Base-by-base conservation (phyloP, 1,139 yeast genomes). In the Nadsonia starkeyi-henricii region DNA sequence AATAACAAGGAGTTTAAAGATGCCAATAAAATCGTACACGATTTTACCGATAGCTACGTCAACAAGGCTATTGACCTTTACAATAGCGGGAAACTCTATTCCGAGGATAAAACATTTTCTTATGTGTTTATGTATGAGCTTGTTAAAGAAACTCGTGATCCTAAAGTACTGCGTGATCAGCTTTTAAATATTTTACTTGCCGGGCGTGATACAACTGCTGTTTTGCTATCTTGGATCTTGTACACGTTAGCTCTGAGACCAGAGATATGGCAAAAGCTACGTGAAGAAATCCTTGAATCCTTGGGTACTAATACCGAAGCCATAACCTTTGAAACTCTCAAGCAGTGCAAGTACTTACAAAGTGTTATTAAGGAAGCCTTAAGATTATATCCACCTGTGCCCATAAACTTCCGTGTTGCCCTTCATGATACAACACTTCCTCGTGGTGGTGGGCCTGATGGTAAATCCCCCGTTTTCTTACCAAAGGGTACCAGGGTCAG, bases 371-470 rank as follows among this genome's bases (percentile, higher is more conserved):
- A 73, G 54, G 81, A 77, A 62, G 66, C 66, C 2, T 67, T 77
- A 52, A 67, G 81, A 52, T 62, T 77, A 54, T 76, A 75, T 55
- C 81, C 81, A 9, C 68, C 75, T 12, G 81, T 76, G 28, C 81
- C 81, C 23, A 58, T 68, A 43, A 76, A 75, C 57, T 73, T 72
- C 60, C 67, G 81, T 53, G 65, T 68, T 42, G 71, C 78, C 20
- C 64, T 67, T 8, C 54, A 61, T 23, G 65, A 64, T 47, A 60
- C 64, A 7, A 50, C 54, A 20, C 54, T 62, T 26, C 65, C 65
- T 9, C 48, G 54, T 1, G 65, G 65, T 15, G 70, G 67, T 20
- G 75, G 78, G 2, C 57, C 63, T 5, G 70, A 74, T 50, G 69
- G 66, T 17, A 48, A 50, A 15, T 50, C 64, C 30, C 80, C 81